A percentile compares a stretch with the other conserved stretches of the same genome.
Conservation (phyloP, 2,329 filamentous ascomycete genomes). For the Gnomoniopsis sp. region DNA sequence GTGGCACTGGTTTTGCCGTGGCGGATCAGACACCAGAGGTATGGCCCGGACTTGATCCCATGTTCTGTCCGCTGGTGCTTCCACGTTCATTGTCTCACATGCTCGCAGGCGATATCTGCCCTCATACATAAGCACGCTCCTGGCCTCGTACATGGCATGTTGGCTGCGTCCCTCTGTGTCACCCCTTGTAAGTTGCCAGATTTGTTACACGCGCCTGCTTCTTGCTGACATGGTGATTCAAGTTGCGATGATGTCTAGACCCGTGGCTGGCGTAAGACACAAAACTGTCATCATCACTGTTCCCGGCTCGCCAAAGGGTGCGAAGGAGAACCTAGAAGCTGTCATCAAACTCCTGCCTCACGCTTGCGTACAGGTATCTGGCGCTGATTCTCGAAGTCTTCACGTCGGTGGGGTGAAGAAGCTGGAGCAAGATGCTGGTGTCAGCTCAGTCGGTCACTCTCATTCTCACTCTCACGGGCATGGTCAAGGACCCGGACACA, state of each 20-base stretch:
- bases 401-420: slow-evolving; percentile 80
- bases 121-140: slow-evolving; percentile 82
- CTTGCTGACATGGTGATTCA: slow-evolving; percentile 21
- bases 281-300: slow-evolving; percentile 81
- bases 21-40: slow-evolving; percentile 89
- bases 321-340: slow-evolving; percentile 86
- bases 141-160: slow-evolving; percentile 93
- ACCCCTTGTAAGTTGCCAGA: slow-evolving; percentile 72
- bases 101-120: slow-evolving; percentile 65
- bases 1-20: slow-evolving; percentile 87
- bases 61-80: background rate
- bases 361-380: slow-evolving; percentile 86
- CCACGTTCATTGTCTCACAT: background rate
- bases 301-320: slow-evolving; percentile 92
- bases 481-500: slow-evolving; percentile 37
- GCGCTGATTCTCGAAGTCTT: slow-evolving; percentile 73
- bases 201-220: background rate
- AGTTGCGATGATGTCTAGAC: slow-evolving; percentile 97
- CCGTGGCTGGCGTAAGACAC: slow-evolving; percentile 83
- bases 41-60: slow-evolving; percentile 8
- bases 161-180: slow-evolving; percentile 75
- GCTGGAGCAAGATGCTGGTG: slow-evolving; percentile 77
- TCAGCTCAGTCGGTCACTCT: slow-evolving; percentile 34
- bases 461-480: slow-evolving; percentile 25
- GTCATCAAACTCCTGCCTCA: slow-evolving; percentile 89